A percentile compares a stretch with the other conserved stretches of the same genome.
phyloP scores from a whole-genome alignment of 768 basidiomycete genomes.

The Mycena chlorophos region DNA sequence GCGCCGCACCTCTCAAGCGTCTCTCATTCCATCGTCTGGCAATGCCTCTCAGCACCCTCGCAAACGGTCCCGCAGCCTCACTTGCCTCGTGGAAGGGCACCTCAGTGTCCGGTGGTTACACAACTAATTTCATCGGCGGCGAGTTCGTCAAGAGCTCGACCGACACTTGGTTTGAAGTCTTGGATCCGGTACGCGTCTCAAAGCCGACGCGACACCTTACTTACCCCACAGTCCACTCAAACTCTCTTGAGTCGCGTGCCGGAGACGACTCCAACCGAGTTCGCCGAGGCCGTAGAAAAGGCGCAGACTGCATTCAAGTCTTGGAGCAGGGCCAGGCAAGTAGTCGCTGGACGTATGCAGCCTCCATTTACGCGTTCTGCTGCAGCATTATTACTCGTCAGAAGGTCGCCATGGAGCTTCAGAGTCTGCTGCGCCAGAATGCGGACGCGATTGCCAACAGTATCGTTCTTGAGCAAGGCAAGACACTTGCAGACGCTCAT shows the following conservation, averaged over 20 bases:
- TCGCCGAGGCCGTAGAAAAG: constrained; percentile 78
- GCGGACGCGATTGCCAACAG: constrained; percentile 81
- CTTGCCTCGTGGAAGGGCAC: constrained; percentile 89
- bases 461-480: constrained; percentile 95
- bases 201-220: neutral
- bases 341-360: neutral
- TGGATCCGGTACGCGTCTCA: constrained; percentile 73
- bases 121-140: constrained; percentile 91
- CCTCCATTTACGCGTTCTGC: neutral
- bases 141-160: constrained; percentile 84
- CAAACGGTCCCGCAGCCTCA: constrained; percentile 63
- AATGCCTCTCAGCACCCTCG: constrained; percentile 52
- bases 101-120: constrained; percentile 77
- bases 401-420: constrained; percentile 57
- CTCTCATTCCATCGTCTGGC: constrained; percentile 48
- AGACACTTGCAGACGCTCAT: constrained; percentile 91
- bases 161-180: constrained; percentile 79
- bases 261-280: constrained; percentile 83
- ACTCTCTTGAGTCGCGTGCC: constrained; percentile 86
- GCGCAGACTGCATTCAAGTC: constrained; percentile 89
- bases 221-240: constrained; percentile 73
- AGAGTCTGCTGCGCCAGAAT: constrained; percentile 82
- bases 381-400: neutral
- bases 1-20: constrained; percentile 18
- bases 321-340: constrained; percentile 76